Percentiles rank a stretch among this genome's conserved stretches.
These are phyloP conservation scores for Fusarium haematococcum DNA, from an alignment of 2,329 filamentous ascomycete genomes.

Conservation along the genomic window DNA sequence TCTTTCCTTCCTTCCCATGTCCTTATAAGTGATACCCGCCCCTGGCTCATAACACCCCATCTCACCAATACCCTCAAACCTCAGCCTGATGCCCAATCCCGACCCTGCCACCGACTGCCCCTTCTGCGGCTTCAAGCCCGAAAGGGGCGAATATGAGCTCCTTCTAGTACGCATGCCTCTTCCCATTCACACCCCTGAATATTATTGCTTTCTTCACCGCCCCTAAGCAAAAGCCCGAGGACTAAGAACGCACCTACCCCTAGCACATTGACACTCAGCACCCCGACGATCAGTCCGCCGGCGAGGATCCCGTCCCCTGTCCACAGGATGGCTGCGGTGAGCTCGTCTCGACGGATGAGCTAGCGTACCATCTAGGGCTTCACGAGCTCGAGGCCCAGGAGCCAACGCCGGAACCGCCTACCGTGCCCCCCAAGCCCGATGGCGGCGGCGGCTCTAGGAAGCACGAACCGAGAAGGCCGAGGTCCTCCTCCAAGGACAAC, in stretches of 20 bases:
- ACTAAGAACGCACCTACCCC: conserved; percentile 25
- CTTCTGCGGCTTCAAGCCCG: conserved; percentile 51
- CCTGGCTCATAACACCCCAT: conserved; percentile 1
- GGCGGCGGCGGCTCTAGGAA: neutral
- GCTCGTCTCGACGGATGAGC: conserved; percentile 45
- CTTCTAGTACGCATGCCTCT: conserved; percentile 47
- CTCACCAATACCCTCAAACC: neutral
- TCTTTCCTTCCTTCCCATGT: neutral
- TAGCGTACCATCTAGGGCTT: conserved; percentile 42
- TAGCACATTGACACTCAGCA: conserved; percentile 48
- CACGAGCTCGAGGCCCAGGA: conserved; percentile 42
- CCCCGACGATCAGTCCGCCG: conserved; percentile 31
- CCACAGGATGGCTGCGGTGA: conserved; percentile 68
- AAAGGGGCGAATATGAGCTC: conserved; percentile 49
- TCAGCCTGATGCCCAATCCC: conserved; percentile 14
- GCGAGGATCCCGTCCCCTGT: conserved; percentile 29
- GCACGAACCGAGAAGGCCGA: neutral
- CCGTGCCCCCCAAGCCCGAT: conserved; percentile 15
- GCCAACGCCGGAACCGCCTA: conserved; percentile 22
- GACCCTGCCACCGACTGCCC: conserved; percentile 43
- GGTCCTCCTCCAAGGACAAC: conserved; percentile 15
- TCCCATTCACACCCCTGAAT: neutral
- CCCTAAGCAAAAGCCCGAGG: neutral
- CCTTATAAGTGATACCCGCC: neutral
- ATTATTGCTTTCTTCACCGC: conserved; percentile 2